Conservation (phyloP, 345 rosid genomes). For the Iberis pinnata region DNA sequence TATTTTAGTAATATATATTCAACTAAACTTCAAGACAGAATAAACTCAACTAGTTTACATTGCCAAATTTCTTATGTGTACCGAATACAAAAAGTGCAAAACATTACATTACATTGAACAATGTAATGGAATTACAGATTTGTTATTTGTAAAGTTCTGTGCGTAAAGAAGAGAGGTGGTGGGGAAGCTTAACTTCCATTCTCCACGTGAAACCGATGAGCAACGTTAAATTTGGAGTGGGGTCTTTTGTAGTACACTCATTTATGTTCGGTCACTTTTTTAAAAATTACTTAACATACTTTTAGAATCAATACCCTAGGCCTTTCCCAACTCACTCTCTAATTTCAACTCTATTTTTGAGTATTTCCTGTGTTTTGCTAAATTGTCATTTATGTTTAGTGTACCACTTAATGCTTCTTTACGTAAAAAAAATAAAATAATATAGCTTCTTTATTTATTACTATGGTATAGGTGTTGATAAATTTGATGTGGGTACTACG, state of each 20-base stretch:
- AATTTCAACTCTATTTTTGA: neutral
- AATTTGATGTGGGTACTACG: too few species aligned
- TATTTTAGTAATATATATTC: too few species aligned
- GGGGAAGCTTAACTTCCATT: slow-evolving; percentile 22
- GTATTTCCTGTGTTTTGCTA: neutral
- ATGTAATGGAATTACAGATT: slow-evolving; percentile 14
- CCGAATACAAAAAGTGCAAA: too few species aligned
- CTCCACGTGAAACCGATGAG: slow-evolving; percentile 26
- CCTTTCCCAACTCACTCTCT: neutral
- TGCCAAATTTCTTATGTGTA: too few species aligned
- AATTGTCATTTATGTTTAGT: neutral
- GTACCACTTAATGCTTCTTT: too few species aligned
- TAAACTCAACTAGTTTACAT: too few species aligned
- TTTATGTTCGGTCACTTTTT: slow-evolving; percentile 7
- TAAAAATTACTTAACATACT: slow-evolving; percentile 2
- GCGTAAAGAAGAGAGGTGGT: slow-evolving; percentile 23
- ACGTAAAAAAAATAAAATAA: too few species aligned
- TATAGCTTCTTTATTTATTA: too few species aligned
- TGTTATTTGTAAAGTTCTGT: too few species aligned
- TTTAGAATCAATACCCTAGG: neutral
- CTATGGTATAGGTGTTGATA: too few species aligned
- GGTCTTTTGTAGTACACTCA: slow-evolving; percentile 11
- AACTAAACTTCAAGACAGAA: too few species aligned
- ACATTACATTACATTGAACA: too few species aligned
- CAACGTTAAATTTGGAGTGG: slow-evolving; percentile 8